Base-by-base conservation (phyloP, 352 stramenopile species). In the Elongisporangium prolatum region DNA sequence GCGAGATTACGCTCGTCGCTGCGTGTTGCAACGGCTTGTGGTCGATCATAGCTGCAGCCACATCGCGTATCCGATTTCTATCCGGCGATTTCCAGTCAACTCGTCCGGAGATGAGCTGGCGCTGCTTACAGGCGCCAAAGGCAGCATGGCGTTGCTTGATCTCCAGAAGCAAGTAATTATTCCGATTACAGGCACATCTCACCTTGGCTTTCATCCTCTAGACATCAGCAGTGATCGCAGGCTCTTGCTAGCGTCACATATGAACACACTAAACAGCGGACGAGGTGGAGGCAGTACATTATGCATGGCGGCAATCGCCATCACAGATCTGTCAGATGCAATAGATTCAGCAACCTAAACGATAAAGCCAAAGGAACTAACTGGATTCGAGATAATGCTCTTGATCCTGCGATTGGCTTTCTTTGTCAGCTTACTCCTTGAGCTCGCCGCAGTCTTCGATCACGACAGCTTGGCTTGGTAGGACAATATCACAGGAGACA, bases 361-460 rank as follows among this genome's bases (percentile, higher is more conserved):
- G 24, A 40, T 40, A 40, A 40, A 40, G 28, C 28, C 28, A 40
- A 40, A 40, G 28, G 8, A 40, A 40, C 28, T 40, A 40, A 40
- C 28, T 40, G 28, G 28, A 40, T 40, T 40, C 28, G 28, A 40
- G 24, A 34, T 34, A 34, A 34, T 34, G 24, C 4, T 34, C 24
- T 40, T 40, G 28, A 40, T 40, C 28, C 28, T 40, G 28, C 28
- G 28, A 40, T 40, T 9, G 28, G 28, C 2, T 9, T 40, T 5
- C 28, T 40, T 40, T 1, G 47, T 22, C 4, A n/a, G 49, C 47
- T 75, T 80, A 77, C 16, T 83, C 59, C 52, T 66, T 77, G 20
- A 99, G 53, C 74, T 99, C 95, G 48, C 98, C 98, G 66, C 89
- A 98, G 77, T 99, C 97, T 61, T 96, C 95, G 64, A 99, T 97